These are phyloP conservation scores for Tolypocladium sp. DNA, from an alignment of 2,329 filamentous ascomycete species.

Conservation along the genomic window DNA sequence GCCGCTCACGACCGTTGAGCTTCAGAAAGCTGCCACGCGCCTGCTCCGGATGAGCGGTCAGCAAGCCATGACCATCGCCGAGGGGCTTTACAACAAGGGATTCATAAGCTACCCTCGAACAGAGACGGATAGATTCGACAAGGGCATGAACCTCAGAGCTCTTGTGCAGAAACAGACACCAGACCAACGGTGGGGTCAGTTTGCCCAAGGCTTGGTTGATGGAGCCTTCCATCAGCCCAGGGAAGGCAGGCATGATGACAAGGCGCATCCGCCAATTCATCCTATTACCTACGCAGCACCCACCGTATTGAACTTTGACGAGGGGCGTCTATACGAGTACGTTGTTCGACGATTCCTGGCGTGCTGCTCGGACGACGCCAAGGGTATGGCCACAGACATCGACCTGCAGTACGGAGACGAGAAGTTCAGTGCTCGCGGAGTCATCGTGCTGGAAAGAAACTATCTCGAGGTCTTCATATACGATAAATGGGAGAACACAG, in stretches of 20 bases:
- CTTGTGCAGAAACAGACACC: conserved; percentile 78
- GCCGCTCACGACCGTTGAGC: conserved; percentile 87
- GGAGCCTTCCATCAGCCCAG: conserved; percentile 76
- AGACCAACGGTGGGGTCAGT: conserved; percentile 68
- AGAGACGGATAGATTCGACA: conserved; percentile 92
- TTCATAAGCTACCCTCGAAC: conserved; percentile 98
- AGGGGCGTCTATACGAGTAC: conserved; percentile 82
- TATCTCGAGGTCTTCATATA: conserved; percentile 95
- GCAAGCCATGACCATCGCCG: conserved; percentile 79
- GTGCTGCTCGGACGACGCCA: conserved; percentile 90
- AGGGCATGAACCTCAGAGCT: conserved; percentile 71
- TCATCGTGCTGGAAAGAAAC: conserved; percentile 80
- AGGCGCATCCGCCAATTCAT: conserved; percentile 95
- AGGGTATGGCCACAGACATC: conserved; percentile 76
- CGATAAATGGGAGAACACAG: conserved; percentile 89
- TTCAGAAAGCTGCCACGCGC: conserved; percentile 89
- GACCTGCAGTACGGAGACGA: conserved; percentile 80
- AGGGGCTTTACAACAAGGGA: conserved; percentile 82
- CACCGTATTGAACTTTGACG: conserved; percentile 52
- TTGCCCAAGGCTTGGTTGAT: conserved; percentile 65
- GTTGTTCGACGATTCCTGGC: conserved; percentile 86
- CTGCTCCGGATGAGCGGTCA: conserved; percentile 89
- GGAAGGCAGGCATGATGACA: conserved; percentile 82
- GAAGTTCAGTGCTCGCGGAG: conserved; percentile 69
- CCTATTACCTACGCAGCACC: conserved; percentile 77